These are phyloP conservation scores for Dryadomyces quercus-mongolicae DNA, from an alignment of 2,329 filamentous ascomycete species.

Conservation along the genomic window DNA sequence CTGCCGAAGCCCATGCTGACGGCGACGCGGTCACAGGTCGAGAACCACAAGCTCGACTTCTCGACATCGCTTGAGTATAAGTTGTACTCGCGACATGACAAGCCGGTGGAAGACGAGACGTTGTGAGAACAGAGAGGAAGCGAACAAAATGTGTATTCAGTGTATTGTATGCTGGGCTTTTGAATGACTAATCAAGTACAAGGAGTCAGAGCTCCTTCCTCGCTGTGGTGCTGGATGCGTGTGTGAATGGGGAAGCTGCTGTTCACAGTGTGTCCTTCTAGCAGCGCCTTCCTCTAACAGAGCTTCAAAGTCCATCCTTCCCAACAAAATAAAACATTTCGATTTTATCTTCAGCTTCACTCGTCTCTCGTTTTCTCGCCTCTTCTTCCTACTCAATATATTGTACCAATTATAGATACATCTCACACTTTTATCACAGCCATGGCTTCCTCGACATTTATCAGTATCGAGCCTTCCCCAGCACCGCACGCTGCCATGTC, in stretches of 20 bases:
- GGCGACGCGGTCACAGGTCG: conserved; percentile 47
- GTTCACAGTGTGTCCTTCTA: too few species aligned
- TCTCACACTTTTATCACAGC: not conserved
- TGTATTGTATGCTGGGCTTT: not conserved
- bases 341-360: not conserved
- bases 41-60: conserved; percentile 47
- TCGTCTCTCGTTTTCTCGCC: not conserved
- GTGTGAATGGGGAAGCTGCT: not conserved
- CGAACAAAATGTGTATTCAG: not conserved
- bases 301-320: not conserved
- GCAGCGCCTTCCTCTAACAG: too few species aligned
- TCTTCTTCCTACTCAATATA: not conserved
- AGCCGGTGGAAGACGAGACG: conserved; percentile 28
- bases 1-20: conserved; percentile 45
- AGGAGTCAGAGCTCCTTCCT: not conserved
- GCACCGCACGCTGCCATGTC: not conserved
- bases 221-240: not conserved
- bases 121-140: not conserved
- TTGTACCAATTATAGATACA: not conserved
- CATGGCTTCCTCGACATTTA: not conserved
- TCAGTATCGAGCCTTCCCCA: not conserved
- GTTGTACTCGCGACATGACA: conserved; percentile 50
- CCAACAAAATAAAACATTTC: too few species aligned
- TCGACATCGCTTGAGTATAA: conserved; percentile 45
- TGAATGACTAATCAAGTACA: too few species aligned